Evolutionary conservation across 2,329 filamentous ascomycete species (phyloP).

Genomic region (Cercospora citrullina): DNA sequence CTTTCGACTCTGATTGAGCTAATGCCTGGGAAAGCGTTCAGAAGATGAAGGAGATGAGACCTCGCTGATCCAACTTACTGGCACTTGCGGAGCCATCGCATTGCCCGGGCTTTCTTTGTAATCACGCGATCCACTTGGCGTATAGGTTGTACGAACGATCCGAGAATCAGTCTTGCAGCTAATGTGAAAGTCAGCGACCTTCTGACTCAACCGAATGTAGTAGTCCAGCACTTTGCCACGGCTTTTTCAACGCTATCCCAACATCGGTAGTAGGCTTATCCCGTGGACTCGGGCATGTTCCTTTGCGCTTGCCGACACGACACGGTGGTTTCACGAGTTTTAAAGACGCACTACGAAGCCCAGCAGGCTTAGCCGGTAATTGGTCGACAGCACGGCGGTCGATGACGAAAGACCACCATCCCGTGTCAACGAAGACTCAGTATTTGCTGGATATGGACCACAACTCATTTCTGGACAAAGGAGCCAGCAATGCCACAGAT

Average conservation of each 20-base stretch:
- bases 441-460: conserved; percentile 3
- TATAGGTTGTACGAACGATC: not conserved
- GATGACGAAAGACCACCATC: conserved; percentile 6
- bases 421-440: not conserved
- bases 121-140: conserved; percentile 10
- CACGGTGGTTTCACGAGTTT: not conserved
- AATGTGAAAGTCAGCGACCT: not conserved
- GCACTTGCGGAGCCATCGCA: conserved; percentile 19
- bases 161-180: conserved; percentile 1
- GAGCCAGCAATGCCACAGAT: not conserved
- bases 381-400: not conserved
- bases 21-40: conserved; percentile 23
- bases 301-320: conserved; percentile 6
- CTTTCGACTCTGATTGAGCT: conserved; percentile 46
- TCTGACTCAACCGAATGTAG: not conserved
- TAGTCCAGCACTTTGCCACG: conserved; percentile 1
- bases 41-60: not conserved
- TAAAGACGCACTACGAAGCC: not conserved
- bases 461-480: conserved; percentile 2
- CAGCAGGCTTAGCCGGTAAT: conserved; percentile 3
- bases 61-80: not conserved
- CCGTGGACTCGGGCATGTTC: conserved; percentile 7
- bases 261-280: not conserved
- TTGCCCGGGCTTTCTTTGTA: not conserved
- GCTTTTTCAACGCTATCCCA: conserved; percentile 5